Evolutionary conservation across 176 grass and related monocot species (phyloP).

Genomic region (Cocos nucifera): DNA sequence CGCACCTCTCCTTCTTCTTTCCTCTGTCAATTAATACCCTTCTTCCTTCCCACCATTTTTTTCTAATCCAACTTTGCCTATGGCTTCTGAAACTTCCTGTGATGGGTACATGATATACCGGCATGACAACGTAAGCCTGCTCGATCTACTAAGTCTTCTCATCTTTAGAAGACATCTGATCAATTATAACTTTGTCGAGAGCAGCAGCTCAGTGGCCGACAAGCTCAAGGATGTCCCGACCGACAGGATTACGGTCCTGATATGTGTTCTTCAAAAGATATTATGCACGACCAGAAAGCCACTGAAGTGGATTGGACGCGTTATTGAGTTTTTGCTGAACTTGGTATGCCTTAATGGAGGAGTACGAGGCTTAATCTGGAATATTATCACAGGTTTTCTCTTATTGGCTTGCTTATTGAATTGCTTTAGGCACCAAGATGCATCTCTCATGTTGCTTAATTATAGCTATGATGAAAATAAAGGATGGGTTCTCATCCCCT

Average conservation of each 20-base stretch:
- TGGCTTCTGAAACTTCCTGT: background rate
- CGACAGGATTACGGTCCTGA: slow-evolving; percentile 28
- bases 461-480: no score
- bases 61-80: no score
- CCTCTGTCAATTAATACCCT: no score
- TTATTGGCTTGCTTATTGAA: no score
- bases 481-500: no score
- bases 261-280: slow-evolving; percentile 31
- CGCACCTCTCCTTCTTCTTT: no score
- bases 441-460: no score
- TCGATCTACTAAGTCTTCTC: slow-evolving; percentile 47
- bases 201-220: slow-evolving; percentile 4
- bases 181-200: slow-evolving; percentile 30
- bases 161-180: slow-evolving; percentile 29
- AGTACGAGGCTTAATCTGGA: slow-evolving; percentile 4
- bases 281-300: slow-evolving; percentile 18
- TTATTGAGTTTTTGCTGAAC: slow-evolving; percentile 45
- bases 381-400: background rate
- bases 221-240: slow-evolving; percentile 7
- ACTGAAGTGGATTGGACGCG: slow-evolving; percentile 11
- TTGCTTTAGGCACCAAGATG: no score
- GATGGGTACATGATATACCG: slow-evolving; percentile 40
- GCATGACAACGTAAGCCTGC: slow-evolving; percentile 37
- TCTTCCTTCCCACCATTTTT: no score
- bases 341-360: slow-evolving; percentile 38